Evolutionary conservation across 352 stramenopile genomes (phyloP).

Genomic region (Achlya hypogyna): DNA sequence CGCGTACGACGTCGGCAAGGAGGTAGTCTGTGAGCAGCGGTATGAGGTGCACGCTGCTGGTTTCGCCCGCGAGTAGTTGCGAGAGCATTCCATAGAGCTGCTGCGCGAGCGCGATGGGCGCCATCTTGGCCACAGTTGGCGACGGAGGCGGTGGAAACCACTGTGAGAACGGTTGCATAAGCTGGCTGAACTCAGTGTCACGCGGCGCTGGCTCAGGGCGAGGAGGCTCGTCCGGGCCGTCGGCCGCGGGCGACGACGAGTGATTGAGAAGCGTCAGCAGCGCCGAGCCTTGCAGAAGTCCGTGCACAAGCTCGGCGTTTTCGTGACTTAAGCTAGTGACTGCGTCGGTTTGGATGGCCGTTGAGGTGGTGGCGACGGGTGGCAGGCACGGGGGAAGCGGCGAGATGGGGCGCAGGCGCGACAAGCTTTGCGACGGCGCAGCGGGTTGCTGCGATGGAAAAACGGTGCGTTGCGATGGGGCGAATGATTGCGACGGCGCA

Average conservation of each 20-base stretch:
- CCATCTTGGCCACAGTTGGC: background rate
- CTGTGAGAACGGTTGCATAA: conserved; percentile 19
- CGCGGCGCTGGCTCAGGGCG: background rate
- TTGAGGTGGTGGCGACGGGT: background rate
- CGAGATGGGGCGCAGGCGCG: background rate
- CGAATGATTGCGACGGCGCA: background rate
- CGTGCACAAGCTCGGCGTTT: background rate
- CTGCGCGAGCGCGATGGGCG: background rate
- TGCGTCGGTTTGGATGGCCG: conserved; percentile 3
- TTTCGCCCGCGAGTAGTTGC: background rate
- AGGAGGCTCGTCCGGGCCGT: background rate
- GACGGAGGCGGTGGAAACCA: conserved; percentile 9
- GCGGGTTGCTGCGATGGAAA: too few relatives aligned
- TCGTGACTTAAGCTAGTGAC: background rate
- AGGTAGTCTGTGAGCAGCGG: background rate
- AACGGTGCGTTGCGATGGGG: background rate
- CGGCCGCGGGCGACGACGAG: background rate
- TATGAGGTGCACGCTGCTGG: background rate
- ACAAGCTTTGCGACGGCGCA: too few relatives aligned
- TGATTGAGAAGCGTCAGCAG: background rate
- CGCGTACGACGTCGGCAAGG: background rate
- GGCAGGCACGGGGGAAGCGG: background rate
- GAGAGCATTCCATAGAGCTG: conserved; percentile 1
- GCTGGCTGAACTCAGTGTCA: conserved; percentile 13
- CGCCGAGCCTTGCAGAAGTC: background rate